Evolutionary conservation across 2,329 filamentous ascomycete genomes (phyloP), one percentile per base, ranked within the genome.

Genomic region (Trichoderma sp.): DNA sequence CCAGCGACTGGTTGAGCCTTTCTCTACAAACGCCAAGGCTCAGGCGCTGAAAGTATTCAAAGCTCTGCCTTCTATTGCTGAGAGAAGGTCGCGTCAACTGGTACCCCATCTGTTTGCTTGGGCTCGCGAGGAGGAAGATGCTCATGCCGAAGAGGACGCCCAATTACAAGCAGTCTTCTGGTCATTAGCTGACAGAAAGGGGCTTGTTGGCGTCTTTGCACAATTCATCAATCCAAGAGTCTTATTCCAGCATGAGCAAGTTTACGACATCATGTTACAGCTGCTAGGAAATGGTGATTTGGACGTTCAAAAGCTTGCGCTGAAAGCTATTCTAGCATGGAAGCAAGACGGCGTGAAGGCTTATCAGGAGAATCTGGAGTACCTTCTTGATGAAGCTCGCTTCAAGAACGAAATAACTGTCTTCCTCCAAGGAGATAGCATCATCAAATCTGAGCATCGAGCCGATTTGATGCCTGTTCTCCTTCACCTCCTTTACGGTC

Each of bases 361-460:
- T 0, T 97, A 98, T 78, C 90, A 94, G 76, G 94, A 98, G 76
- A 93, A 95, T 76, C 82, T 99, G 28, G 87, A 94, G 73, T 95
- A 94, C 76, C 85, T 99, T 2, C 87, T 98, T 9, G 96, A 99
- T 75, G 96, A 98, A 74, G 91, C 93, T 28, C 89, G 93, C 63
- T 97, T 98, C 82, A 93, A 94, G 78, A 96, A 98, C 77, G 95
- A 98, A 79, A 87, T 99, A n/a, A 92, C 94, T 0, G 90, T 96
- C 5, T 92, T 99, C 74, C 87, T 99, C 68, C 92, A 94, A 77
- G 88, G 92, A 18, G 91, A 93, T 21, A 90, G 90, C 71, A 82
- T 91, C 70, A 92, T 98, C 74, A 90, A 91, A 75, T 84, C 90
- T 7, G 89, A 92, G 65, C 94, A 99, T 78, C 89, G 92, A 9